Percentiles rank a stretch among this genome's conserved stretches.
phyloP scores from a whole-genome alignment of 2,329 filamentous ascomycete genomes.

The Alternaria triticina region DNA sequence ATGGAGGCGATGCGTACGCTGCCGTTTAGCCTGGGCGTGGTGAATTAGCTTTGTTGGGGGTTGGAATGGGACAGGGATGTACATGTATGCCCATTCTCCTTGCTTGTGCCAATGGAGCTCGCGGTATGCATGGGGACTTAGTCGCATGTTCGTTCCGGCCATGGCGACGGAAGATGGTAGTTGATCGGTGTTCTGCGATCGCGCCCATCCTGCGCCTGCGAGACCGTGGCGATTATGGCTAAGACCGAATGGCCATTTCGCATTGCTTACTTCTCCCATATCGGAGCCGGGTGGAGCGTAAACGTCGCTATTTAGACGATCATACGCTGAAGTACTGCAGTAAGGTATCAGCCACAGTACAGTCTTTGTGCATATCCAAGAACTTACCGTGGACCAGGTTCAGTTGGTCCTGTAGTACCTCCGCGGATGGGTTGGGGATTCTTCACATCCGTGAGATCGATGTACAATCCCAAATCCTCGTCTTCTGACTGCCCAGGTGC shows the following conservation, averaged over 20 bases:
- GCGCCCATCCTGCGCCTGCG: constrained; percentile 49
- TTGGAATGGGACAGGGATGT: background rate
- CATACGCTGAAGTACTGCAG: constrained; percentile 28
- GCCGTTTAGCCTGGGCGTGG: constrained; percentile 51
- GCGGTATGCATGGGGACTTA: constrained; percentile 59
- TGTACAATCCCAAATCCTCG: constrained; percentile 47
- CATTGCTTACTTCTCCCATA: constrained; percentile 47
- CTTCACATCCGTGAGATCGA: constrained; percentile 47
- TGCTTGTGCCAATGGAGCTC: constrained; percentile 69
- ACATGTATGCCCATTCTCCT: constrained; percentile 60
- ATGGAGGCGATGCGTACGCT: constrained; percentile 59
- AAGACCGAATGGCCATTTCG: constrained; percentile 52
- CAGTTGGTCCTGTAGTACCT: constrained; percentile 46
- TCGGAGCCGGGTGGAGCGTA: constrained; percentile 50
- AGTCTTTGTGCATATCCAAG: fast-evolving
- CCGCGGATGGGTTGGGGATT: constrained; percentile 52
- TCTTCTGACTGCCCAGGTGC: constrained; percentile 47
- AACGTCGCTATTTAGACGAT: constrained; percentile 50
- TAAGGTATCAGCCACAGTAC: fast-evolving
- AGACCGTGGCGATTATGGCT: constrained; percentile 51
- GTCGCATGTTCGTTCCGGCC: constrained; percentile 53
- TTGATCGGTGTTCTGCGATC: constrained; percentile 49
- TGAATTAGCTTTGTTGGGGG: background rate
- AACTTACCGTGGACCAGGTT: constrained; percentile 45
- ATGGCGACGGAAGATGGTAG: constrained; percentile 51